A percentile compares a stretch with the other conserved stretches of the same genome.
phyloP scores from a whole-genome alignment of 192 early-diverging fungal genomes.

The Haplosporangium gracile region DNA sequence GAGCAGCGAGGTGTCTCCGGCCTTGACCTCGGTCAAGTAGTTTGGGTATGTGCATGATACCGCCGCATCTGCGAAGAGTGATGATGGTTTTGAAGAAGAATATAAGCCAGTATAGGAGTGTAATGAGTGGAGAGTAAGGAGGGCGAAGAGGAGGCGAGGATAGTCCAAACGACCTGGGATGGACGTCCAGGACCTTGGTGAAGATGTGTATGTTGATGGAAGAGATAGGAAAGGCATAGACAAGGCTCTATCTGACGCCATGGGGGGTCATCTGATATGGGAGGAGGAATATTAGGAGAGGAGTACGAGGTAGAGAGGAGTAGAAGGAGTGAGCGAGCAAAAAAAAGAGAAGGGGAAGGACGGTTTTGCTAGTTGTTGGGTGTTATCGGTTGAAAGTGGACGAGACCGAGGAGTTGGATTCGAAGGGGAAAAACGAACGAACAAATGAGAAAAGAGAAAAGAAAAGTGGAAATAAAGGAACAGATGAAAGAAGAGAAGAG shows the following conservation, averaged over 20 bases:
- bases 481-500: not conserved
- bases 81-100: not conserved
- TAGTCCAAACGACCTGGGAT: not conserved
- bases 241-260: constrained; percentile 5
- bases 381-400: not conserved
- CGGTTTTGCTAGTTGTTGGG: not conserved
- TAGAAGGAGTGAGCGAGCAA: not conserved
- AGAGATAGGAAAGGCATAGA: not conserved
- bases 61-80: constrained; percentile 14
- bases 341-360: not conserved
- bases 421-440: constrained; percentile 1
- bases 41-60: constrained; percentile 34
- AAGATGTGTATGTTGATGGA: not conserved
- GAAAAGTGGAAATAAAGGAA: not conserved
- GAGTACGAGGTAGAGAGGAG: not conserved
- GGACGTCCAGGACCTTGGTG: not conserved
- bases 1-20: constrained; percentile 21
- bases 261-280: not conserved
- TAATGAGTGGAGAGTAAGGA: constrained; percentile 5
- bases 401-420: constrained; percentile 9
- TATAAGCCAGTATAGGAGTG: not conserved
- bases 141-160: not conserved
- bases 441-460: not conserved
- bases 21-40: constrained; percentile 38
- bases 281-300: not conserved